A percentile compares a stretch with the other conserved stretches of the same genome.
Conservation (phyloP, 2,329 filamentous ascomycete genomes). For the Aspergillus amoenus region DNA sequence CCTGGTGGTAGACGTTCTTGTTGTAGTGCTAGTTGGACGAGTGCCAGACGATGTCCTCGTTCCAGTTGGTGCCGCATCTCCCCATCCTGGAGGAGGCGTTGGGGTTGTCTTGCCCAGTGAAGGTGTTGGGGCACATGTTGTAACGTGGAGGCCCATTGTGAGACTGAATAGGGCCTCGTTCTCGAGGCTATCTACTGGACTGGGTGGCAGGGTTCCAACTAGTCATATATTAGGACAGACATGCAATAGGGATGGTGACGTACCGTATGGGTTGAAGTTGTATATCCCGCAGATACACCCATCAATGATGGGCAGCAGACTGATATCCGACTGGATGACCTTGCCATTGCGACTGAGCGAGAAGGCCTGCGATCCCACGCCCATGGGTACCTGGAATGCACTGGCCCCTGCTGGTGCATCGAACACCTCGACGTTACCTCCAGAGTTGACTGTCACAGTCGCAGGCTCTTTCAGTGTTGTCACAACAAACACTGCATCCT, state of each 20-base stretch:
- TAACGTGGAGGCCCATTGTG: slow-evolving; percentile 19
- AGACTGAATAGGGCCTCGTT: slow-evolving; percentile 23
- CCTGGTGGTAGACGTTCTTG: background rate
- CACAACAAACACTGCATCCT: slow-evolving; percentile 54
- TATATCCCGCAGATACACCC: slow-evolving; percentile 53
- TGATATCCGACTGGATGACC: slow-evolving; percentile 47
- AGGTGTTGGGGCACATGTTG: slow-evolving; percentile 23
- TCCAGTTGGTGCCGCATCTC: background rate
- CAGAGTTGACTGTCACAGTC: slow-evolving; percentile 49
- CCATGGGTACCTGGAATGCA: slow-evolving; percentile 49
- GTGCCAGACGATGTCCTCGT: background rate
- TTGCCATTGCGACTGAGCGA: slow-evolving; percentile 43
- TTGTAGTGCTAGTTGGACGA: background rate
- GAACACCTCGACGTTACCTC: slow-evolving; percentile 45
- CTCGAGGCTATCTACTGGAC: slow-evolving; percentile 19
- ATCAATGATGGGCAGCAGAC: slow-evolving; percentile 50
- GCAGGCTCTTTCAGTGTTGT: slow-evolving; percentile 49
- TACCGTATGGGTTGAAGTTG: slow-evolving; percentile 57
- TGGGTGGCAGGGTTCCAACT: slow-evolving; percentile 26
- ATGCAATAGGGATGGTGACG: background rate
- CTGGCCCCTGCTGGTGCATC: slow-evolving; percentile 49
- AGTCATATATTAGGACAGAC: background rate
- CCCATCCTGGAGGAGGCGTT: slow-evolving; percentile 4
- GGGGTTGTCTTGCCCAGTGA: slow-evolving; percentile 16
- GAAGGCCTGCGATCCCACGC: slow-evolving; percentile 50